Conservation (phyloP, 1,139 yeast species). For the Candida glucosophila region DNA sequence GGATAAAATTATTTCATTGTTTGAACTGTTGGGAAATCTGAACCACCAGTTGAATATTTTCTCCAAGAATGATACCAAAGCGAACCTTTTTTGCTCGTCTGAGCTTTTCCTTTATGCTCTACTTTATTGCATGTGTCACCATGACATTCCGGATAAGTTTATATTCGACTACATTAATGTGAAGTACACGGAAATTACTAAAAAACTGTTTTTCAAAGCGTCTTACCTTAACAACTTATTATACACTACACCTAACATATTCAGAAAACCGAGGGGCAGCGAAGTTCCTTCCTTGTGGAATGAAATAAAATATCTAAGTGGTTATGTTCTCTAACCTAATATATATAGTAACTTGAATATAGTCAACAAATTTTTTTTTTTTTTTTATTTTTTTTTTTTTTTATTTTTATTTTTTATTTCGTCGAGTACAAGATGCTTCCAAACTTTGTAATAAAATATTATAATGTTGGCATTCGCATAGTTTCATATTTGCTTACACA, state of each 20-base stretch:
- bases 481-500: conserved; percentile 32
- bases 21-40: conserved; percentile 9
- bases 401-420: conserved; percentile 2
- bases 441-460: too few species aligned
- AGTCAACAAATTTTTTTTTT: not conserved
- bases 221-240: conserved; percentile 2
- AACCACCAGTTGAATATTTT: not conserved
- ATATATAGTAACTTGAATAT: not conserved
- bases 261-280: conserved; percentile 17
- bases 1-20: conserved; percentile 15
- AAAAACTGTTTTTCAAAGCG: conserved; percentile 1
- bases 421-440: not conserved
- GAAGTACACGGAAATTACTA: conserved; percentile 16
- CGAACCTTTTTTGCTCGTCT: conserved; percentile 7
- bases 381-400: conserved; percentile 1
- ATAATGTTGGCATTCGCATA: conserved; percentile 39
- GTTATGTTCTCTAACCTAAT: conserved; percentile 5
- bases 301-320: conserved; percentile 18
- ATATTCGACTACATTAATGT: conserved; percentile 21
- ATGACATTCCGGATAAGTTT: conserved; percentile 37
- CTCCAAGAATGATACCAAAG: not conserved
- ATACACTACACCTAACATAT: conserved; percentile 2
- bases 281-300: conserved; percentile 31
- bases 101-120: conserved; percentile 30
- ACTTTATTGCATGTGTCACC: conserved; percentile 23